Conservation (phyloP, 768 basidiomycete species). For the Lactifluus pinguis region DNA sequence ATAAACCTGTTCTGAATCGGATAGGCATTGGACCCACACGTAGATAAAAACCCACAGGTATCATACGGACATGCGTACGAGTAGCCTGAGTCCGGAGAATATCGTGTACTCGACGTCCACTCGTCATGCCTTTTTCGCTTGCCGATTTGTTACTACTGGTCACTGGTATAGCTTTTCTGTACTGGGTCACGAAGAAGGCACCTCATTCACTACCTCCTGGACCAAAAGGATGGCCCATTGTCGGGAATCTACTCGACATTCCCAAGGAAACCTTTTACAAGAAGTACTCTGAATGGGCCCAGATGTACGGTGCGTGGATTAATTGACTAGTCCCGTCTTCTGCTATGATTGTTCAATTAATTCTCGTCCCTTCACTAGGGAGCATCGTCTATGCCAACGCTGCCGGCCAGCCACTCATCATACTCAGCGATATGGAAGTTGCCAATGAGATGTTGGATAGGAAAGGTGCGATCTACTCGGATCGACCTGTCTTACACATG, state of each 20-base stretch:
- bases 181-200: background rate
- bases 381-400: background rate
- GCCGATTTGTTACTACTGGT: background rate
- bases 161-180: background rate
- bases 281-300: background rate
- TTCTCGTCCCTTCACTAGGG: background rate
- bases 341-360: background rate
- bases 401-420: slow-evolving; percentile 2
- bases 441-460: slow-evolving; percentile 9
- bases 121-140: background rate
- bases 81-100: background rate
- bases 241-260: slow-evolving; percentile 6
- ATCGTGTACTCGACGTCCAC: background rate
- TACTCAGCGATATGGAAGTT: background rate
- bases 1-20: background rate
- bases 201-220: slow-evolving; percentile 2
- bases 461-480: slow-evolving; percentile 9
- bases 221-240: slow-evolving; percentile 3
- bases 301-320: background rate
- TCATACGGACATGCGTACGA: background rate
- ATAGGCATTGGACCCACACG: background rate
- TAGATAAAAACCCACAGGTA: background rate
- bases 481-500: slow-evolving; percentile 4
- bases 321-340: background rate
- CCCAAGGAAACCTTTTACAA: background rate